Percentiles rank a stretch among this genome's conserved stretches.
Conservation (phyloP, 495 filamentous ascomycete genomes). For the Aspergillus nidulans region DNA sequence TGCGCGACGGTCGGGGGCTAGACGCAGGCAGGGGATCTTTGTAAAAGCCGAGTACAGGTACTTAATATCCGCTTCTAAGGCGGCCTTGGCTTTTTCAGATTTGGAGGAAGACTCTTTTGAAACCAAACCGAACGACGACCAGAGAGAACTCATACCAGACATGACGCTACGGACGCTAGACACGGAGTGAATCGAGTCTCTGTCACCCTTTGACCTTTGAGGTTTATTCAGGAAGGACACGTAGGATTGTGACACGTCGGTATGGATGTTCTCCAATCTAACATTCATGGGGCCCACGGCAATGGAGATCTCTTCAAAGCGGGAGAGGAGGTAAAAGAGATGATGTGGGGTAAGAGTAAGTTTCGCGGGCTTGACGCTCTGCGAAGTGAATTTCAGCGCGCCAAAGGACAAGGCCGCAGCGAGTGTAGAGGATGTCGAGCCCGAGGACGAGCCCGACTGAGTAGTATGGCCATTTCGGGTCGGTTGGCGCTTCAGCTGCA, state of each 20-base stretch:
- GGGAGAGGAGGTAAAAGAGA: slow-evolving; percentile 90
- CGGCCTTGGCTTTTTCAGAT: slow-evolving; percentile 80
- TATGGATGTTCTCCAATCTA: slow-evolving; percentile 88
- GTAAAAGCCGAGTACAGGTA: slow-evolving; percentile 98
- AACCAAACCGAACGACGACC: slow-evolving; percentile 80
- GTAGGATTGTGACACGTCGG: slow-evolving; percentile 80
- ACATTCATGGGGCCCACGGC: slow-evolving; percentile 93
- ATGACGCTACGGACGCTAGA: slow-evolving; percentile 96
- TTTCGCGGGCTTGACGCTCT: slow-evolving; percentile 81
- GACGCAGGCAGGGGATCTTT: slow-evolving; percentile 86
- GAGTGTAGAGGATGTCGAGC: slow-evolving; percentile 63
- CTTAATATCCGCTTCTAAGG: slow-evolving; percentile 78
- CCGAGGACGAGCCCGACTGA: slow-evolving; percentile 45
- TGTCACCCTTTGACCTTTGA: slow-evolving; percentile 70
- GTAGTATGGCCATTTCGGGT: slow-evolving; percentile 58
- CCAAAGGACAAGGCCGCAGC: slow-evolving; percentile 83
- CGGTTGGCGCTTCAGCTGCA: slow-evolving; percentile 72
- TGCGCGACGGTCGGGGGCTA: slow-evolving; percentile 86
- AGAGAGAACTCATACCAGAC: slow-evolving; percentile 88
- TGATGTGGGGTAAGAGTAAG: slow-evolving; percentile 95
- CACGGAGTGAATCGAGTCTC: slow-evolving; percentile 87
- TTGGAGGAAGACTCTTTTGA: slow-evolving; percentile 71
- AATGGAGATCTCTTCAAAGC: slow-evolving; percentile 89
- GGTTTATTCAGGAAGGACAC: slow-evolving; percentile 88
- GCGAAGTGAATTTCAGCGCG: slow-evolving; percentile 76